phyloP scores from a whole-genome alignment of 352 stramenopile genomes.

The Globisporangium camurandrum region DNA sequence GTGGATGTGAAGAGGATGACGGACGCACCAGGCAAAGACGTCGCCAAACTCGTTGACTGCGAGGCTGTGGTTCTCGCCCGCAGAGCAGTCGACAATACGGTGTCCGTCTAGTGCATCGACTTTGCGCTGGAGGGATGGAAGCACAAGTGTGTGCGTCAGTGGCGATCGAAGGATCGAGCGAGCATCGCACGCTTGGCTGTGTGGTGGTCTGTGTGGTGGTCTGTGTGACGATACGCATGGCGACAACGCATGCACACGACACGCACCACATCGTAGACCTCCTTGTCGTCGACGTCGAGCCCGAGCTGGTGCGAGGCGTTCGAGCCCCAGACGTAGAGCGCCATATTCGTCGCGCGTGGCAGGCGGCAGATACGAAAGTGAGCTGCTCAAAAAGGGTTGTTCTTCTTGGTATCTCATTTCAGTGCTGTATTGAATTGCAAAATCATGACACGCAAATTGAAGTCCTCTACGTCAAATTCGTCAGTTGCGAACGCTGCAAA shows the following conservation, averaged over 20 bases:
- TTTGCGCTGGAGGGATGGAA: slow-evolving; percentile 23
- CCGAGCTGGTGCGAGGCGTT: slow-evolving; percentile 71
- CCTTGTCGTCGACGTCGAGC: slow-evolving; percentile 33
- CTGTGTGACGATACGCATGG: background rate
- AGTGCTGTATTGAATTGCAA: no score
- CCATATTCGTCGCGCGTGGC: slow-evolving; percentile 24
- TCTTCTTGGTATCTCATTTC: no score
- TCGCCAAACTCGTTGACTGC: slow-evolving; percentile 78
- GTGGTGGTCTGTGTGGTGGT: no score
- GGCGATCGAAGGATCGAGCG: background rate
- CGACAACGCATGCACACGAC: background rate
- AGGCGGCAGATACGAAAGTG: background rate
- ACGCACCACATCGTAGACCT: slow-evolving; percentile 51
- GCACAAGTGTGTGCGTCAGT: background rate
- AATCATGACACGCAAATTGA: no score
- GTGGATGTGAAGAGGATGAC: background rate
- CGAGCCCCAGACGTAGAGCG: slow-evolving; percentile 69
- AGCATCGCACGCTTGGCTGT: no score
- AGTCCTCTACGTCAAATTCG: no score
- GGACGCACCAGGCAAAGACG: slow-evolving; percentile 57
- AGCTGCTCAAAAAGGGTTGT: no score
- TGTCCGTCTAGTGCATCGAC: slow-evolving; percentile 45
- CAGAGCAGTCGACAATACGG: slow-evolving; percentile 66
- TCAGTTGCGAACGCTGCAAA: no score
- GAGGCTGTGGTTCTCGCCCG: slow-evolving; percentile 65